These are phyloP conservation scores for Phytophthora pseudosyringae DNA, from an alignment of 352 stramenopile species.

Conservation along the genomic window DNA sequence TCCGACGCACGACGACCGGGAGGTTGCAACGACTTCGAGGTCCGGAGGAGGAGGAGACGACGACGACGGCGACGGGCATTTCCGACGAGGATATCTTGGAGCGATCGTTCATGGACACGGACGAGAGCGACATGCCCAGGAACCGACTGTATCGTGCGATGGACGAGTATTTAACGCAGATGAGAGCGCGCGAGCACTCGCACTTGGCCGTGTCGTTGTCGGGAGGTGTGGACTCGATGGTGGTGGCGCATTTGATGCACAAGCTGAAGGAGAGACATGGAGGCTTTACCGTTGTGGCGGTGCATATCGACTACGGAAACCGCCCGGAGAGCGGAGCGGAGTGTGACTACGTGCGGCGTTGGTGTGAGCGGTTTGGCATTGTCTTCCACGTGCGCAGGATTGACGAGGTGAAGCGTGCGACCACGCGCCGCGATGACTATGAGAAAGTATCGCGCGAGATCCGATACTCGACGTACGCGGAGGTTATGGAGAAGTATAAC, in stretches of 20 bases:
- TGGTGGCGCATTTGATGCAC: conserved; percentile 93
- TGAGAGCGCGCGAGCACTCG: conserved; percentile 46
- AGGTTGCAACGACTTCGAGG: conserved; percentile 64
- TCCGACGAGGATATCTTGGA: conserved; percentile 80
- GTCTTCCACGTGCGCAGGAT: conserved; percentile 89
- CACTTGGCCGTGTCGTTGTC: conserved; percentile 92
- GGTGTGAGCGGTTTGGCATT: conserved; percentile 85
- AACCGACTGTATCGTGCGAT: conserved; percentile 73
- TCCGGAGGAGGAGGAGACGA: background rate
- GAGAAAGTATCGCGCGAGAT: conserved; percentile 94
- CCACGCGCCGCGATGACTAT: conserved; percentile 95
- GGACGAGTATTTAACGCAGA: conserved; percentile 67
- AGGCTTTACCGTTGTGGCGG: conserved; percentile 79
- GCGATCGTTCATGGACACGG: conserved; percentile 59
- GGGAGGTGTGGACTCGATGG: conserved; percentile 98
- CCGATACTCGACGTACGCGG: conserved; percentile 92
- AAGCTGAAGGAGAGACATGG: conserved; percentile 74
- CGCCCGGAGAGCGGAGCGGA: conserved; percentile 92
- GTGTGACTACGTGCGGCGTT: conserved; percentile 92
- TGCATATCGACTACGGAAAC: conserved; percentile 99
- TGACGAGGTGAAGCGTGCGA: conserved; percentile 91
- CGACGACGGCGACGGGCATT: conserved; percentile 16
- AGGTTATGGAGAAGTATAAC: conserved; percentile 75
- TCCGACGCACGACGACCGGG: conserved; percentile 81
- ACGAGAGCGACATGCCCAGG: conserved; percentile 75